phyloP scores from a whole-genome alignment of 2,329 filamentous ascomycete species.

The Trichoderma lentiforme region DNA sequence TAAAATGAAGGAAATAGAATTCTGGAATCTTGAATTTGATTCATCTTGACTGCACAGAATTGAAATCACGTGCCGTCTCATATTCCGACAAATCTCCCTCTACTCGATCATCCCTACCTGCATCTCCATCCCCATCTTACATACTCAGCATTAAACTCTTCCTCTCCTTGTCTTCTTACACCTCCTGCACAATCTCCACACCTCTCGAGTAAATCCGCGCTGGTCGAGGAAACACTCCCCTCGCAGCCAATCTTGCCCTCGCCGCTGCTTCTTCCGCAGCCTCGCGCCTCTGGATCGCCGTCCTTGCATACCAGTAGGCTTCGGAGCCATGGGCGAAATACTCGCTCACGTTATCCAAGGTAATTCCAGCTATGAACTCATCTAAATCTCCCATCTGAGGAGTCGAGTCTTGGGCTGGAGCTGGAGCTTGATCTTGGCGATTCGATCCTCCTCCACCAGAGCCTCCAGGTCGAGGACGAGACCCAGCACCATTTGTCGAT shows the following conservation, averaged over 20 bases:
- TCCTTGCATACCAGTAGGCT: not conserved
- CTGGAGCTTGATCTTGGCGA: not conserved
- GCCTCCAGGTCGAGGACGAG: not conserved
- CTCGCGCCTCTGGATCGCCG: not conserved
- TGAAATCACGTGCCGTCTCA: not conserved
- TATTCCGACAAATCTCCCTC: not conserved
- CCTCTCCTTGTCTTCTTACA: not conserved
- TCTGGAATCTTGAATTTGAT: not conserved
- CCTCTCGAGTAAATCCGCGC: not conserved
- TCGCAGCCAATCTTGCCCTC: not conserved
- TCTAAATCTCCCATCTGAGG: not conserved
- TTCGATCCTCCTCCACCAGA: not conserved
- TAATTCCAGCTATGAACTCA: not conserved
- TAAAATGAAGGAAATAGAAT: not conserved
- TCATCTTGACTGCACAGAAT: not conserved
- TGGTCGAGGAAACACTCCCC: not conserved
- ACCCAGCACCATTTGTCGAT: not conserved
- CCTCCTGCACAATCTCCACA: not conserved
- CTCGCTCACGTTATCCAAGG: not conserved
- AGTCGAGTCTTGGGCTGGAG: not conserved
- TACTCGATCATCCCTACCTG: too few relatives aligned
- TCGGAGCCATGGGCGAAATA: not conserved
- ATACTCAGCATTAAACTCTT: not conserved
- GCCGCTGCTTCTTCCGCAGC: not conserved
- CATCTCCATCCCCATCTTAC: not conserved